Percentiles rank a stretch among this genome's conserved stretches.
Conservation (phyloP, 257 asterid genomes). For the Penstemon barbatus region DNA sequence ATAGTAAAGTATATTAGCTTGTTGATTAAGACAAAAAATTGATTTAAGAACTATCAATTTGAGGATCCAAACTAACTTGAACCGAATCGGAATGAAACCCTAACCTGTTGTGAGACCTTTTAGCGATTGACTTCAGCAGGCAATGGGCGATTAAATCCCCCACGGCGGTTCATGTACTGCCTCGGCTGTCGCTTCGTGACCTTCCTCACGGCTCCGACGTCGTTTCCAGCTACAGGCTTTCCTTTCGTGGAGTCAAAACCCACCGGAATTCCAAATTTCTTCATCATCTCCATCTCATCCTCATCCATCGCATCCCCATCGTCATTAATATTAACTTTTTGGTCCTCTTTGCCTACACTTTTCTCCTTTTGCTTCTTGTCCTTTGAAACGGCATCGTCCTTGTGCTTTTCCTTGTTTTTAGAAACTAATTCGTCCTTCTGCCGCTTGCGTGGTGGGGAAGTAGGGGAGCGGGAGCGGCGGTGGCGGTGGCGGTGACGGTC, state of each 20-base stretch:
- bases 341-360: conserved; percentile 35
- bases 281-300: conserved; percentile 96
- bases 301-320: conserved; percentile 58
- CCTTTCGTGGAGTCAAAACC: conserved; percentile 97
- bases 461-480: conserved; percentile 49
- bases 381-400: conserved; percentile 26
- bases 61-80: not conserved
- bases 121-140: conserved; percentile 87
- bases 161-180: conserved; percentile 99
- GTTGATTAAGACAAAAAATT: too few species aligned
- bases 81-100: conserved; percentile 22
- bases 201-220: conserved; percentile 86
- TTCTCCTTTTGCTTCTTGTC: conserved; percentile 55
- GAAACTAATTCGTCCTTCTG: conserved; percentile 50
- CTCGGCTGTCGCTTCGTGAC: conserved; percentile 97
- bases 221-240: conserved; percentile 83
- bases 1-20: too few species aligned
- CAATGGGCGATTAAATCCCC: conserved; percentile 97
- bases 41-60: too few species aligned
- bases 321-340: conserved; percentile 7
- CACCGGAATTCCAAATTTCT: conserved; percentile 82
- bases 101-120: conserved; percentile 37
- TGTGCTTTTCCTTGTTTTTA: conserved; percentile 34
- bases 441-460: conserved; percentile 75
- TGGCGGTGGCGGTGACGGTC: conserved; percentile 65